phyloP scores from a whole-genome alignment of 306 rosid genomes.

The Fragaria iinumae region DNA sequence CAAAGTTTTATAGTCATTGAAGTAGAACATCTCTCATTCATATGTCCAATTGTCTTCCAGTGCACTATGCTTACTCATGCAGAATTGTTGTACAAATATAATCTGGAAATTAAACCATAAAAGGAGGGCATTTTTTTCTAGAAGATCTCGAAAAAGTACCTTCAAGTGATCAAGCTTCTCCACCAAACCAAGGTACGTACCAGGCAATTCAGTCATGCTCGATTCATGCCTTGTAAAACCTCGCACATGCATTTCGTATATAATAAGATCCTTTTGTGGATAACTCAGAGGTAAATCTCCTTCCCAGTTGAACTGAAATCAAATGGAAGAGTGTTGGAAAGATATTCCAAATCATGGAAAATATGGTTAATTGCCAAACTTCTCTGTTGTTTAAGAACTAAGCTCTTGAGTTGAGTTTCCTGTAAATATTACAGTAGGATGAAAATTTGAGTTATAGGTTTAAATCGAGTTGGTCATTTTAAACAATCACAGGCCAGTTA shows the following conservation, averaged over 20 bases:
- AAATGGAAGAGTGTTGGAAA: slow-evolving; percentile 8
- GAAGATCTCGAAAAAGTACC: slow-evolving; percentile 43
- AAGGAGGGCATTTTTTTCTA: slow-evolving; percentile 9
- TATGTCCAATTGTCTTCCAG: neutral
- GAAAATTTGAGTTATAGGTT: neutral
- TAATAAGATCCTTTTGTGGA: slow-evolving; percentile 78
- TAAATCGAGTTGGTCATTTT: neutral
- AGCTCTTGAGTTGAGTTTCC: neutral
- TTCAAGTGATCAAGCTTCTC: slow-evolving; percentile 90
- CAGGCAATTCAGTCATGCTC: slow-evolving; percentile 66
- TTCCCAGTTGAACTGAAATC: slow-evolving; percentile 94
- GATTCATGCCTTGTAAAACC: slow-evolving; percentile 93
- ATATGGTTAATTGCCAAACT: slow-evolving; percentile 4
- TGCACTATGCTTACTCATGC: neutral
- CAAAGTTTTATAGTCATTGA: neutral
- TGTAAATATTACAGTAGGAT: neutral
- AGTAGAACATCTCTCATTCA: neutral
- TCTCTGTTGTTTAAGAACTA: neutral
- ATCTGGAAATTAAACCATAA: slow-evolving; percentile 7
- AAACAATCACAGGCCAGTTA: neutral
- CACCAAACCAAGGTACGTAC: slow-evolving; percentile 90
- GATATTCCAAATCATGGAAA: neutral
- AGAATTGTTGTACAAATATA: neutral
- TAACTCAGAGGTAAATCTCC: slow-evolving; percentile 85
- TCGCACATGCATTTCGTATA: slow-evolving; percentile 94